These are phyloP conservation scores for Leccinellum rugosiceps DNA, from an alignment of 768 basidiomycete species.

Conservation along the genomic window DNA sequence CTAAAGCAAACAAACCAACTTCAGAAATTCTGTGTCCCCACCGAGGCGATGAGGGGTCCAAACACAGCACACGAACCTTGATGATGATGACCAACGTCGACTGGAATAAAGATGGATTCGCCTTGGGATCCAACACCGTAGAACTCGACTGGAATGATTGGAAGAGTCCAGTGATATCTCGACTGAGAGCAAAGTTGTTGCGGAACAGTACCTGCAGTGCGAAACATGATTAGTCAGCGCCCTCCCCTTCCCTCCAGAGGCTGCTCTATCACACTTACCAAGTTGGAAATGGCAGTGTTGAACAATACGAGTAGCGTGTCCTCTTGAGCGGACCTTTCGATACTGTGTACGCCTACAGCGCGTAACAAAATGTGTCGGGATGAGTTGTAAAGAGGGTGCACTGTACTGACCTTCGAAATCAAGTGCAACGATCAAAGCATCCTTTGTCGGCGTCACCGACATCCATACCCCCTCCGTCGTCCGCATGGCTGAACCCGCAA, in stretches of 20 bases:
- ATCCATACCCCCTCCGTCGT: constrained; percentile 69
- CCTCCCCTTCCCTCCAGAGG: too few species aligned
- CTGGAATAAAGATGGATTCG: constrained; percentile 57
- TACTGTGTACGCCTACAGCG: constrained; percentile 51
- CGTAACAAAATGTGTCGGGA: neutral
- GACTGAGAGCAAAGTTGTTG: constrained; percentile 60
- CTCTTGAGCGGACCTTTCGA: constrained; percentile 61
- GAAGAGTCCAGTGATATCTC: constrained; percentile 59
- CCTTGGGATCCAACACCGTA: constrained; percentile 52
- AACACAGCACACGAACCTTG: constrained; percentile 37
- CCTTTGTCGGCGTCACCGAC: constrained; percentile 59
- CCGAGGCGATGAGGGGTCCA: neutral
- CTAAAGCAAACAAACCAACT: constrained; percentile 26
- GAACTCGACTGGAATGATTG: constrained; percentile 61
- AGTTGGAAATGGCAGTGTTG: constrained; percentile 62
- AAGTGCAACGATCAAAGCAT: constrained; percentile 52
- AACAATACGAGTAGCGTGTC: constrained; percentile 62
- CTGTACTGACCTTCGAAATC: constrained; percentile 54
- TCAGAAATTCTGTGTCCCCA: neutral
- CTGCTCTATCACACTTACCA: constrained; percentile 42
- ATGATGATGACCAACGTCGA: constrained; percentile 61
- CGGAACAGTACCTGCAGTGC: constrained; percentile 54
- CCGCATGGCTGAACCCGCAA: constrained; percentile 64
- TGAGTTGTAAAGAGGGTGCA: neutral
- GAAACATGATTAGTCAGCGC: neutral